Percentiles rank a stretch among this genome's conserved stretches.
These are phyloP conservation scores for Cladochytrium replicatum DNA, from an alignment of 192 early-diverging fungal genomes.

Conservation along the genomic window DNA sequence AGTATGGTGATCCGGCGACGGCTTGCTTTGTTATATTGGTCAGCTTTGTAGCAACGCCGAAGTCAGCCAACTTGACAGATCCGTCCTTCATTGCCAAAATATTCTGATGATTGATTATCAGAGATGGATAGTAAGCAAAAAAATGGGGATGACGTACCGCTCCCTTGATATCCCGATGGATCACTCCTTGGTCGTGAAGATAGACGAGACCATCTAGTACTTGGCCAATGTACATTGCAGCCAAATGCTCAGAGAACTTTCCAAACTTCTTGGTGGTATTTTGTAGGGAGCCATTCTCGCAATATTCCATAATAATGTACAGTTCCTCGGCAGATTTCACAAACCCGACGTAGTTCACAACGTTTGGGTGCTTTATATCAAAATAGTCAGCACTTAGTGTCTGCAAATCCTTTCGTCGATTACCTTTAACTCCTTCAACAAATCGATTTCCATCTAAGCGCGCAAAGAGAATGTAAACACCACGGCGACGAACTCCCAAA, in stretches of 20 bases:
- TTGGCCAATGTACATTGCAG: conserved; percentile 79
- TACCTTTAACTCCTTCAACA: no score
- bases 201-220: conserved; percentile 81
- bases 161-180: conserved; percentile 86
- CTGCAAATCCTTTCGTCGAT: no score
- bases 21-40: no score
- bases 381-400: no score
- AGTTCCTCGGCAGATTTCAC: conserved; percentile 58
- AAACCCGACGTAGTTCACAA: conserved; percentile 79
- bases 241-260: conserved; percentile 63
- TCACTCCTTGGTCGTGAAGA: conserved; percentile 70
- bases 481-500: no score
- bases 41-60: conserved; percentile 89
- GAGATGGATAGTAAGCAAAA: no score
- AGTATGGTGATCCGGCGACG: no score
- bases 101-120: conserved; percentile 56
- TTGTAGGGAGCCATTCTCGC: conserved; percentile 87
- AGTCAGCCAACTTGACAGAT: conserved; percentile 90
- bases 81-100: conserved; percentile 94
- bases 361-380: conserved; percentile 70
- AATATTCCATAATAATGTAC: no score
- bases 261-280: conserved; percentile 83
- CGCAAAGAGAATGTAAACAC: no score
- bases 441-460: no score
- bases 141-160: conserved; percentile 26